Percentiles rank a stretch among this genome's conserved stretches.
These are phyloP conservation scores for Adenanthera pavonina DNA, from an alignment of 306 rosid species.

Conservation along the genomic window DNA sequence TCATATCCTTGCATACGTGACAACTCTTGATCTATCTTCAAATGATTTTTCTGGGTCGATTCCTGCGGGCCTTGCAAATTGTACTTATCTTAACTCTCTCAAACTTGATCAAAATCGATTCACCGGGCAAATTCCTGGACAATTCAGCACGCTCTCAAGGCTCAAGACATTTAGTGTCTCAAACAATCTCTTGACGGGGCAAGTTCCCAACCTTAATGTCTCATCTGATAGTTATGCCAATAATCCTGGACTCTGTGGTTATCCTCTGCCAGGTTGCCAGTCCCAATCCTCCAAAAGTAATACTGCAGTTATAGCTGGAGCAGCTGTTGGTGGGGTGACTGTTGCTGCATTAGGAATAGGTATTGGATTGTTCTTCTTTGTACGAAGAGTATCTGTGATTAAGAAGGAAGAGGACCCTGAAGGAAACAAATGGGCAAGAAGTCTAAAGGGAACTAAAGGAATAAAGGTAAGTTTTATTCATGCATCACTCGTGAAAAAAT, in stretches of 20 bases:
- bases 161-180: not conserved
- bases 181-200: constrained; percentile 11
- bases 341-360: constrained; percentile 16
- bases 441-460: constrained; percentile 22
- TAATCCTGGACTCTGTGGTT: constrained; percentile 16
- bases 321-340: constrained; percentile 23
- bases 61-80: not conserved
- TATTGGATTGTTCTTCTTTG: constrained; percentile 17
- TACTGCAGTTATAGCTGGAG: constrained; percentile 18
- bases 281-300: not conserved
- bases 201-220: not conserved
- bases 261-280: not conserved
- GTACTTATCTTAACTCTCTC: constrained; percentile 5
- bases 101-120: constrained; percentile 6
- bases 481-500: not conserved
- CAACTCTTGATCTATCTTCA: constrained; percentile 25
- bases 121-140: not conserved
- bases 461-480: constrained; percentile 15
- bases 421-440: constrained; percentile 31
- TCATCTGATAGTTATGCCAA: not conserved
- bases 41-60: not conserved
- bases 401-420: constrained; percentile 28
- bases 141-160: not conserved
- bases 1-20: not conserved
- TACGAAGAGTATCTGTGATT: constrained; percentile 1